Evolutionary conservation across 2,329 filamentous ascomycete species (phyloP), one percentile per base, ranked within the genome.

Genomic region (Dothideomycetes sp.): DNA sequence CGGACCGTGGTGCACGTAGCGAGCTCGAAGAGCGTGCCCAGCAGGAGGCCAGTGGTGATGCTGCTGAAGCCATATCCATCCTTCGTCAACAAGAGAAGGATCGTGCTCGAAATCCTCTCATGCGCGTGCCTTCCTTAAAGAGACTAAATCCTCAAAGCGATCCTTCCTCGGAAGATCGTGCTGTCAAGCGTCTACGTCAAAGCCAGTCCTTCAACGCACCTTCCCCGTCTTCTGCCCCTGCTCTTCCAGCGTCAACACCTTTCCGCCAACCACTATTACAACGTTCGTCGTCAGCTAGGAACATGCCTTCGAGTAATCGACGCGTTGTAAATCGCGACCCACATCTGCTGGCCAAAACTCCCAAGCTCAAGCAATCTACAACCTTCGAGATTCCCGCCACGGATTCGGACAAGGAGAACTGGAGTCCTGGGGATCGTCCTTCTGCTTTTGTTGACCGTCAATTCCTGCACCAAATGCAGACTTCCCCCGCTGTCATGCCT

Each of bases 321-420:
- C 19, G 37, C 4, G n/a, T n/a, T 12, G 29, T 18, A 9, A 20
- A 32, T 18, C 37, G 27, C 6, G 28, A 40, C n/a, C 28, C 27
- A 1, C n/a, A 18, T 8, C 22, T 40, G 10, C 16, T 40, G 2
- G 37, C 37, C 19, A 43, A 28, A 18, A 39, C 39, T 1, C 42
- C 27, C 17, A 45, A 53, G 37, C 43, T 55, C 25, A 57, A 58
- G 45, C 50, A 55, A 25, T 50, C 52, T 5, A 50, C 47, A n/a
- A 57, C 55, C 25, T 65, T 70, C 17, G 63, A 68, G 60, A 67
- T 60, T 51, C 67, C 52, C 57, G 75, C 75, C 64, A 59, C 77
- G 34, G 88, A 94, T 53, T 94, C 86, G 1, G 89, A 96, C 59
- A 96, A 96, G 64, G 89, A 96, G 65, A 96, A 96, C 56, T 93